Conservation (phyloP, 257 asterid species). For the Handroanthus guayacan region DNA sequence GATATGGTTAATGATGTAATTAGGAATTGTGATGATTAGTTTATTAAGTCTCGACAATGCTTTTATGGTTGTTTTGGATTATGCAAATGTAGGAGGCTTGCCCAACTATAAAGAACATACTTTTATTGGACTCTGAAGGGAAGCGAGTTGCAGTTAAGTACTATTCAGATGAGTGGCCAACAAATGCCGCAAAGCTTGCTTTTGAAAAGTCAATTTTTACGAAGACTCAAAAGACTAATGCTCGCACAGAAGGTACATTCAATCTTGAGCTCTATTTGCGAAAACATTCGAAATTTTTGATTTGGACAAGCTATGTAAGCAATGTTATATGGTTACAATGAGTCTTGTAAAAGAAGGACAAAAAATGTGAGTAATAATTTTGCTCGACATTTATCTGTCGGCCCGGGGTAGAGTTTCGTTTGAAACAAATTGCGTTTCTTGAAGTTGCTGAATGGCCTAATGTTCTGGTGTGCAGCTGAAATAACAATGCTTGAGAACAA, state of each 20-base stretch:
- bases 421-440: not conserved
- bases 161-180: conserved; percentile 90
- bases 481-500: conserved; percentile 87
- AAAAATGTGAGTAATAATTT: too few species aligned
- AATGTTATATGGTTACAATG: too few species aligned
- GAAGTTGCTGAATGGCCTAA: not conserved
- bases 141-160: conserved; percentile 96
- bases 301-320: too few species aligned
- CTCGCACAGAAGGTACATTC: conserved; percentile 81
- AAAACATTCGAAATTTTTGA: too few species aligned
- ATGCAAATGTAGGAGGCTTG: conserved; percentile 69
- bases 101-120: conserved; percentile 88
- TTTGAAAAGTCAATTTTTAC: conserved; percentile 85
- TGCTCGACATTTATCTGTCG: not conserved
- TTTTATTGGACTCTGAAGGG: conserved; percentile 94
- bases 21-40: conserved; percentile 26
- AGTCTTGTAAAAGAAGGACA: too few species aligned
- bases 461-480: conserved; percentile 68
- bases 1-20: not conserved
- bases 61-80: conserved; percentile 14
- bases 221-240: conserved; percentile 92
- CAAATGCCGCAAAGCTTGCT: conserved; percentile 76
- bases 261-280: not conserved
- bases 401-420: conserved; percentile 5
- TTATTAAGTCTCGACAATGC: conserved; percentile 20